Conservation (phyloP, 805 yeast genomes). For the Starmerella riodocensis region DNA sequence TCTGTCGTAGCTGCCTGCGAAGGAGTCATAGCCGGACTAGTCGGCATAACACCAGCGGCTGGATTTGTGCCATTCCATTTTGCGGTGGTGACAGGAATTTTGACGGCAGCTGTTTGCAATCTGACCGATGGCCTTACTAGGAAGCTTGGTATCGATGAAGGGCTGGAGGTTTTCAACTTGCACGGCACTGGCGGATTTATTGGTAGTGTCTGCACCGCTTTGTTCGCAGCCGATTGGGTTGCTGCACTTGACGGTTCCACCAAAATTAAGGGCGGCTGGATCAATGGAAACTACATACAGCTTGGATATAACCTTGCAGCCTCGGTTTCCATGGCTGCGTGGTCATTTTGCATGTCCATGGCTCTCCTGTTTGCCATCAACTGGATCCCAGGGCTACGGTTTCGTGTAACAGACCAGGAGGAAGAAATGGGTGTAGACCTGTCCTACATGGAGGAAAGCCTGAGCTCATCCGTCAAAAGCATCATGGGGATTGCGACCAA, state of each 20-base stretch:
- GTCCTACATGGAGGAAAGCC: slow-evolving; percentile 12
- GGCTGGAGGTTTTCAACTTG: slow-evolving; percentile 76
- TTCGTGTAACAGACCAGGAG: slow-evolving; percentile 8
- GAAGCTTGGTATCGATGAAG: slow-evolving; percentile 69
- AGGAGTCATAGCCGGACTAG: slow-evolving; percentile 86
- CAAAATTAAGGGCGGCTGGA: slow-evolving; percentile 12
- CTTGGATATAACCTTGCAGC: slow-evolving; percentile 13
- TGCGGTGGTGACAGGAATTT: slow-evolving; percentile 57
- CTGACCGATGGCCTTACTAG: slow-evolving; percentile 70
- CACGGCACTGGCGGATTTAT: slow-evolving; percentile 33
- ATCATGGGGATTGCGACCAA: not conserved
- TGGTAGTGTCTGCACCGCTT: slow-evolving; percentile 59
- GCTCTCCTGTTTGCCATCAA: slow-evolving; percentile 6
- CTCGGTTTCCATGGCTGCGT: slow-evolving; percentile 10
- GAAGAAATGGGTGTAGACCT: slow-evolving; percentile 8
- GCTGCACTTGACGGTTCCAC: slow-evolving; percentile 13
- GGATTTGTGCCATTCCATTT: slow-evolving; percentile 84
- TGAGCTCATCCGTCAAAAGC: too few relatives aligned
- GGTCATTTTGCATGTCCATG: slow-evolving; percentile 10
- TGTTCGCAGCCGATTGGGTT: slow-evolving; percentile 44
- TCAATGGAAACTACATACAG: slow-evolving; percentile 12
- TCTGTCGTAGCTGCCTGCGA: slow-evolving; percentile 86
- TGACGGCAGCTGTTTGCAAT: slow-evolving; percentile 66
- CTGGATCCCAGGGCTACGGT: slow-evolving; percentile 6
- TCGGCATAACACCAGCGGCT: slow-evolving; percentile 92